Conservation (phyloP, 305 asterid genomes). For the Ilex paraguariensis region DNA sequence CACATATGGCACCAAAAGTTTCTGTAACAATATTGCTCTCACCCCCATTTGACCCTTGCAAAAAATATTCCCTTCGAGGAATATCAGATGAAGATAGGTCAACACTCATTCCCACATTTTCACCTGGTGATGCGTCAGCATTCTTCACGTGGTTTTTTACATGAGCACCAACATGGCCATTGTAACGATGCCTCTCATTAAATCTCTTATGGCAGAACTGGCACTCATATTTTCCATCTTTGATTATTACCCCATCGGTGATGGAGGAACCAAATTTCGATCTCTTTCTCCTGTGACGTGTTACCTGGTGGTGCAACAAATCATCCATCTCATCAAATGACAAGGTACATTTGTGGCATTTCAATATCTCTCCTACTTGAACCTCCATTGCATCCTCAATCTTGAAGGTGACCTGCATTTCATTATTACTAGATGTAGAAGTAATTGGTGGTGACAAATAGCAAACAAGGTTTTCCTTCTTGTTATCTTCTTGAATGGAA, state of each 20-base stretch:
- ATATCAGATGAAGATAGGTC: conserved; percentile 14
- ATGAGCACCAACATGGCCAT: conserved; percentile 74
- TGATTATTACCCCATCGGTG: conserved; percentile 67
- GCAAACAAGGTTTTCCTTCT: conserved; percentile 26
- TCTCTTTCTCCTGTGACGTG: conserved; percentile 48
- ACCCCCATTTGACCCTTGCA: conserved; percentile 22
- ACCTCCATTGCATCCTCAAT: conserved; percentile 31
- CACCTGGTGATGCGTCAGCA: conserved; percentile 33
- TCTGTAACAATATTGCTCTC: conserved; percentile 19
- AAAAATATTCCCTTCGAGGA: conserved; percentile 23
- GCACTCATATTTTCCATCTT: conserved; percentile 63
- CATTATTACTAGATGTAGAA: conserved; percentile 24
- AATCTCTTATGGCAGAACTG: conserved; percentile 75
- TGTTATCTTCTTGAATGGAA: conserved; percentile 28
- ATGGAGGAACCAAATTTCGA: conserved; percentile 37
- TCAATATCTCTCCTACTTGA: conserved; percentile 31
- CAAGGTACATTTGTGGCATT: conserved; percentile 43
- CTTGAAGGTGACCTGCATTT: conserved; percentile 23
- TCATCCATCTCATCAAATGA: conserved; percentile 43
- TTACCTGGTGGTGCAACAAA: conserved; percentile 44
- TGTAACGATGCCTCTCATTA: conserved; percentile 53
- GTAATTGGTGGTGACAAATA: conserved; percentile 27
- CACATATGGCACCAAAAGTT: conserved; percentile 16
- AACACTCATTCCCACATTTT: conserved; percentile 14
- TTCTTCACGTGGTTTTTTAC: conserved; percentile 48